Conservation (phyloP, 179 eudicot species). For the Silene vulgaris region DNA sequence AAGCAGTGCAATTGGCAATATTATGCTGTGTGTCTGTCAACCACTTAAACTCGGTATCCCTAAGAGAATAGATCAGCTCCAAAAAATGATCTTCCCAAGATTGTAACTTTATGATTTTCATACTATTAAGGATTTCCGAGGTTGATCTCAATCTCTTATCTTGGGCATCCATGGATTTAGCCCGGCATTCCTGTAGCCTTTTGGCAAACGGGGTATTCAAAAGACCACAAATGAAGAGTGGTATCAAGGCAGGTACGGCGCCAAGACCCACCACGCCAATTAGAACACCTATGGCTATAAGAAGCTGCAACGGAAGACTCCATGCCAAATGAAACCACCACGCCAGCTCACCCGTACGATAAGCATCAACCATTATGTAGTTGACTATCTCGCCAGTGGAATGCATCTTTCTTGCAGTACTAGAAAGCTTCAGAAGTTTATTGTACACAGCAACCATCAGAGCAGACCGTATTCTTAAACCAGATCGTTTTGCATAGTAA, state of each 20-base stretch:
- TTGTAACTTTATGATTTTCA: constrained; percentile 68
- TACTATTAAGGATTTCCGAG: constrained; percentile 58
- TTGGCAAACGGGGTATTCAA: constrained; percentile 39
- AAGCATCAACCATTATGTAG: constrained; percentile 68
- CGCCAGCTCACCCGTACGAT: constrained; percentile 64
- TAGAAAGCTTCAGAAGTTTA: constrained; percentile 57
- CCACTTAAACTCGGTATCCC: constrained; percentile 54
- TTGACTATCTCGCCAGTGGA: constrained; percentile 70
- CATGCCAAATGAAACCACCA: constrained; percentile 56
- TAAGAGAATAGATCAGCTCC: constrained; percentile 34
- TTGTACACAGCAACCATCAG: constrained; percentile 57
- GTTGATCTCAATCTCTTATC: constrained; percentile 54
- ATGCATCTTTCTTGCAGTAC: constrained; percentile 48
- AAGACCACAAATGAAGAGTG: constrained; percentile 48
- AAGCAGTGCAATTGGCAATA: constrained; percentile 39
- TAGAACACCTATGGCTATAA: constrained; percentile 43
- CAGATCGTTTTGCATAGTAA: constrained; percentile 48
- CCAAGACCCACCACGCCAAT: constrained; percentile 51
- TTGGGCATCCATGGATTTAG: constrained; percentile 50
- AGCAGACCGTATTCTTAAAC: constrained; percentile 69
- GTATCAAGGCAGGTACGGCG: constrained; percentile 56
- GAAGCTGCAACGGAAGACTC: constrained; percentile 40
- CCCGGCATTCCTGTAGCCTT: constrained; percentile 46
- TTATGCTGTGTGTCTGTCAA: constrained; percentile 37
- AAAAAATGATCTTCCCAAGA: constrained; percentile 68